phyloP scores from a whole-genome alignment of 2,329 filamentous ascomycete genomes.

The Torrubiellomyces zombiae region DNA sequence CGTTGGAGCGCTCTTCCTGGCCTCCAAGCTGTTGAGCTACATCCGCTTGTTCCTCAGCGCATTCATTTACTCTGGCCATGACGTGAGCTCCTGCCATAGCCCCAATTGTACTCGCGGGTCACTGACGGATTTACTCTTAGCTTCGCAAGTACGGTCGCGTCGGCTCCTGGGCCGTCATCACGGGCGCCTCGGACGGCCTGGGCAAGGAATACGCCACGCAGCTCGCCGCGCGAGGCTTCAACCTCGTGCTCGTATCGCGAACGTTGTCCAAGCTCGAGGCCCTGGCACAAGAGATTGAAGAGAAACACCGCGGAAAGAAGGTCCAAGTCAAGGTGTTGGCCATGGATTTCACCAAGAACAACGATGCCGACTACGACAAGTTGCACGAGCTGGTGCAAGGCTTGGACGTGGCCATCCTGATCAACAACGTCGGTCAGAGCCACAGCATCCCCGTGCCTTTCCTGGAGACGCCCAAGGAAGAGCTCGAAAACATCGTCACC shows the following conservation, averaged over 20 bases:
- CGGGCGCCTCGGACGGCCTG: constrained; percentile 88
- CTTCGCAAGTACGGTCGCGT: constrained; percentile 80
- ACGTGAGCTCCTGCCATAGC: constrained; percentile 28
- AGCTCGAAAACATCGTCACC: constrained; percentile 79
- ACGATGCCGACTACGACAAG: constrained; percentile 62
- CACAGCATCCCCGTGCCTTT: constrained; percentile 89
- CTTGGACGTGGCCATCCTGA: constrained; percentile 68
- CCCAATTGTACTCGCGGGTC: not conserved
- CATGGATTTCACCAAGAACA: constrained; percentile 81
- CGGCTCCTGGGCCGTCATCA: constrained; percentile 87
- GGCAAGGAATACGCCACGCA: constrained; percentile 92
- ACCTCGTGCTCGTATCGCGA: constrained; percentile 84
- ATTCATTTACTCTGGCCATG: constrained; percentile 49
- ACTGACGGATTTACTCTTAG: constrained; percentile 24
- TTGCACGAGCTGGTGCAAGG: constrained; percentile 52
- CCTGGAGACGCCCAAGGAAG: constrained; percentile 57
- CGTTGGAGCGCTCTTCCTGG: constrained; percentile 42
- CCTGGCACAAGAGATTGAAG: constrained; percentile 58
- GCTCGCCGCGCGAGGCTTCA: constrained; percentile 82
- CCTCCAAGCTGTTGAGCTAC: constrained; percentile 39
- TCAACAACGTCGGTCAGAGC: constrained; percentile 95
- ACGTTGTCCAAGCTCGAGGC: constrained; percentile 80
- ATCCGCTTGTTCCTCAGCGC: constrained; percentile 46
- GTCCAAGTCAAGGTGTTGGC: constrained; percentile 63
- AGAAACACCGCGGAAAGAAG: constrained; percentile 42